Evolutionary conservation across 2,329 filamentous ascomycete genomes (phyloP).

Genomic region (Conoideocrella luteorostrata): DNA sequence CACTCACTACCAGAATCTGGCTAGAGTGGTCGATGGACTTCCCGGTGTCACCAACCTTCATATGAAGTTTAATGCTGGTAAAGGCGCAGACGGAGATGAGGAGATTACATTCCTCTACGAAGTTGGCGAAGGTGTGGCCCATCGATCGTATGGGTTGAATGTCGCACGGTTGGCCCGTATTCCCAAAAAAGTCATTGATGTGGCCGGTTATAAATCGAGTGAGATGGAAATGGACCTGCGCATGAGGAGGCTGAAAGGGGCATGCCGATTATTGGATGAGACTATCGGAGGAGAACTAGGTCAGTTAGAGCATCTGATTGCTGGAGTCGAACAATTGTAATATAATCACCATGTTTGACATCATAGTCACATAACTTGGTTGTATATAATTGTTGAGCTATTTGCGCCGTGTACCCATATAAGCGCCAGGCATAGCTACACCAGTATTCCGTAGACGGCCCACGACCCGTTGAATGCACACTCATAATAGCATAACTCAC

Average conservation of each 20-base stretch:
- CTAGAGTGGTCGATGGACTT: slow-evolving; percentile 62
- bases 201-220: slow-evolving; percentile 71
- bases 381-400: slow-evolving; percentile 4
- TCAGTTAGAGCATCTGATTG: slow-evolving; percentile 46
- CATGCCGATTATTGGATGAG: slow-evolving; percentile 34
- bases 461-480: too few species aligned
- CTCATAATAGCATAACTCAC: background rate
- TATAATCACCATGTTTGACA: background rate
- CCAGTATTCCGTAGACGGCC: too few species aligned
- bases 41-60: slow-evolving; percentile 77
- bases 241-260: slow-evolving; percentile 51
- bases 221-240: slow-evolving; percentile 72
- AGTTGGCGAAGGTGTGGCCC: slow-evolving; percentile 82
- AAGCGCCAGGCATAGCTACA: background rate
- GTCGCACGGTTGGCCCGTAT: slow-evolving; percentile 82
- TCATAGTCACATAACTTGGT: background rate
- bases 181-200: slow-evolving; percentile 67
- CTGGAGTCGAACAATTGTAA: slow-evolving; percentile 55
- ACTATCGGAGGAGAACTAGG: slow-evolving; percentile 32
- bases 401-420: background rate
- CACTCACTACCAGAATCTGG: slow-evolving; percentile 90
- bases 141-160: slow-evolving; percentile 90
- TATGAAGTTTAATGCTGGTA: slow-evolving; percentile 68
- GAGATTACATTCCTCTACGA: slow-evolving; percentile 95
- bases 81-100: slow-evolving; percentile 47